phyloP scores from a whole-genome alignment of 2,329 filamentous ascomycete genomes.

The Fusarium foetens region DNA sequence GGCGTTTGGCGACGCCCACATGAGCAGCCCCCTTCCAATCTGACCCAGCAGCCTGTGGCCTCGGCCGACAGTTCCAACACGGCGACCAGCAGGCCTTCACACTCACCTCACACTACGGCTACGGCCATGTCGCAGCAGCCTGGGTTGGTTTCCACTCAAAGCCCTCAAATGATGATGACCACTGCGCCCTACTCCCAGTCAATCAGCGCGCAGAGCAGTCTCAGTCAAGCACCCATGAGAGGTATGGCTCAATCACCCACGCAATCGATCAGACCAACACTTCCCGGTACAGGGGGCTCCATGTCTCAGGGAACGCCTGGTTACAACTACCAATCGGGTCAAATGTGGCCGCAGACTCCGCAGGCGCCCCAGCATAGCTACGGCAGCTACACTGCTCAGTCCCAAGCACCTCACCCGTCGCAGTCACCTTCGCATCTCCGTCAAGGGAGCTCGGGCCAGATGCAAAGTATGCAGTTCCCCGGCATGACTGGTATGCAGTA shows the following conservation, averaged over 20 bases:
- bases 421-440: constrained; percentile 70
- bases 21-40: constrained; percentile 71
- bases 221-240: constrained; percentile 78
- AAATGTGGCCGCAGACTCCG: constrained; percentile 75
- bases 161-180: constrained; percentile 74
- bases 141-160: constrained; percentile 68
- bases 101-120: constrained; percentile 67
- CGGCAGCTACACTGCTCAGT: constrained; percentile 63
- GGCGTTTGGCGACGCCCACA: constrained; percentile 85
- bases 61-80: constrained; percentile 54
- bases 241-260: constrained; percentile 65
- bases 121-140: constrained; percentile 68
- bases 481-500: constrained; percentile 70
- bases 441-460: constrained; percentile 65
- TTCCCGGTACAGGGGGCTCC: constrained; percentile 63
- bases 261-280: constrained; percentile 74
- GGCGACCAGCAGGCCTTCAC: constrained; percentile 63
- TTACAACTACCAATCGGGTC: constrained; percentile 71
- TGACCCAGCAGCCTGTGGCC: constrained; percentile 60
- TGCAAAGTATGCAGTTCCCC: constrained; percentile 71
- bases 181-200: constrained; percentile 75
- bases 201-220: constrained; percentile 75
- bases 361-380: constrained; percentile 69
- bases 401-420: constrained; percentile 61
- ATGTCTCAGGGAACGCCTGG: constrained; percentile 63